Base-by-base conservation (phyloP, 176 grass and related monocot genomes). In the Phoenix roebelenii region DNA sequence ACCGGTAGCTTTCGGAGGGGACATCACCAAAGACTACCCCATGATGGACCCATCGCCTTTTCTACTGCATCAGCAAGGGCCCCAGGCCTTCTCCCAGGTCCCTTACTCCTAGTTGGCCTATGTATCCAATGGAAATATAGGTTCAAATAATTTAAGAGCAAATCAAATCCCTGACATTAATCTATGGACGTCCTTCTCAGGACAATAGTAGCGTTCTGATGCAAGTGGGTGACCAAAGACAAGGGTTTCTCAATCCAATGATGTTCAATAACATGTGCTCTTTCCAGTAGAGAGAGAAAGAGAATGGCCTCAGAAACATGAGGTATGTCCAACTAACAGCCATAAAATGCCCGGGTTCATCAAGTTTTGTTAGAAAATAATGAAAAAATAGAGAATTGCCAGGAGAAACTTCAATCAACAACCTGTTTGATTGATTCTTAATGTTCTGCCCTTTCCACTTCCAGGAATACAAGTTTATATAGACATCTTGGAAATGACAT, bases 211-310 rank as follows among this genome's bases (percentile, higher is more conserved):
- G 74, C 68, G 82, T 89, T 74, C 72, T 77, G 54, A 51, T 75
- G 85, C 82, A 89, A 67, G 64, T 77, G 71, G 73, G 69, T 44
- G 82, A 80, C 59, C 62, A 77, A 62, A 89, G 72, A 74, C 85
- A 75, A 61, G 85, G 76, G 52, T 79, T 83, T 60, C 77, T 83
- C 76, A 80, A 89, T 62, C 78, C 82, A 80, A 68, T 80, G 58
- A 62, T 72, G 55, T 85, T 83, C 73, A 76, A 73, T 66, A 83
- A 77, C 75, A 77, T 85, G 78, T 85, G 82, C 69, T 85, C 85
- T 61, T 95, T 95, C 70, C 85, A 84, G 65, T 80, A 95, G 85
- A 55, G 57, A 74, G 52, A 74, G 62, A 85, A 5, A 68, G 48
- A 53, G 20, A 20, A 63, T 50, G 61, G 50, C 63, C 63, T 73